phyloP scores from a whole-genome alignment of 805 yeast species.

The Isabelozyma rhagii region DNA sequence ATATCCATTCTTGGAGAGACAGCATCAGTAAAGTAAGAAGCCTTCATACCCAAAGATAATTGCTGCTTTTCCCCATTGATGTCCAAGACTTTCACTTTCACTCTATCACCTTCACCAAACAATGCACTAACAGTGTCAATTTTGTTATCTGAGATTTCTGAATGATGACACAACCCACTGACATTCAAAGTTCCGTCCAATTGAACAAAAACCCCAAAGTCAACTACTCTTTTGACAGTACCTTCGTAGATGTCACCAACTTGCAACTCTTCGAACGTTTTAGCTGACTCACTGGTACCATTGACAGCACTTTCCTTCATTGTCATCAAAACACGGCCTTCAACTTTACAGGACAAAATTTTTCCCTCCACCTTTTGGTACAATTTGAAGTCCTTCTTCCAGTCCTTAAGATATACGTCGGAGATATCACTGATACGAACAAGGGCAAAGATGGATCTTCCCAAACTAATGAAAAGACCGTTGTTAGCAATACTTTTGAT shows the following conservation, averaged over 20 bases:
- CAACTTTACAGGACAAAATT: constrained; percentile 58
- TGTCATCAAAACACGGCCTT: constrained; percentile 69
- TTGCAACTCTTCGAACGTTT: constrained; percentile 62
- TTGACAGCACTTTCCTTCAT: constrained; percentile 76
- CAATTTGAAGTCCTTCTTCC: constrained; percentile 74
- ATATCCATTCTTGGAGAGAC: constrained; percentile 16
- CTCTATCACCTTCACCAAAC: constrained; percentile 87
- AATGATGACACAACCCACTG: constrained; percentile 83
- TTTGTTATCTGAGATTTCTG: constrained; percentile 74
- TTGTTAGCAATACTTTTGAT: constrained; percentile 69
- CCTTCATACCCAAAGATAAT: constrained; percentile 89
- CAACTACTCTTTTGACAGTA: constrained; percentile 69
- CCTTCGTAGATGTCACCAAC: constrained; percentile 77
- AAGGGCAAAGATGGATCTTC: constrained; percentile 69
- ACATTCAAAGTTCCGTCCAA: constrained; percentile 71
- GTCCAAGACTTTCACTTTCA: constrained; percentile 74
- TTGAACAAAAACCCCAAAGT: constrained; percentile 87
- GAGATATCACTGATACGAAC: constrained; percentile 80
- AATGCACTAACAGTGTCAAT: constrained; percentile 58
- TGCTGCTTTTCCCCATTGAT: constrained; percentile 66
- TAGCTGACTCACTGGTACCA: constrained; percentile 60
- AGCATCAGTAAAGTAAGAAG: constrained; percentile 68
- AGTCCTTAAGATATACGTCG: constrained; percentile 77
- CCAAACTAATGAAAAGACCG: constrained; percentile 76
- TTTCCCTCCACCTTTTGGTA: constrained; percentile 77